Evolutionary conservation across 768 basidiomycete genomes (phyloP), one percentile per base, ranked within the genome.

Genomic region (Rossbeevera mucosa): DNA sequence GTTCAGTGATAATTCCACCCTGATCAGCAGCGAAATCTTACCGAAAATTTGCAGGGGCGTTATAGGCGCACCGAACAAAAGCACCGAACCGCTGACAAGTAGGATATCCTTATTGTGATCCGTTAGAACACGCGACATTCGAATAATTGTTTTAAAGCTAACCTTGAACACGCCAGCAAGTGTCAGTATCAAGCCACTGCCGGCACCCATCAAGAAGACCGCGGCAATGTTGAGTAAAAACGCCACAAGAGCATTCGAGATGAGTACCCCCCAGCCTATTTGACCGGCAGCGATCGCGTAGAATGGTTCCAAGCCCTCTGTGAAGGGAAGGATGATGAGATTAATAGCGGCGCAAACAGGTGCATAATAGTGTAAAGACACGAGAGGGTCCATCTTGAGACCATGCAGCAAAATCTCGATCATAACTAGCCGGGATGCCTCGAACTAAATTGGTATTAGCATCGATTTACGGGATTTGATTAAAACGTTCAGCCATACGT

Each of bases 311-410:
- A 89, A 71, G 2, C 95, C 93, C 69, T 98, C 95, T 0, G 91
- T 94, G 74, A 97, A 91, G 7, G 94, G 93, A 18, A 98, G 71
- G 56, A 95, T 76, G 49, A 81, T 66, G 21, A 92, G 79, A 69
- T 96, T 97, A 74, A 98, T 89, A 54, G 76, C 68, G 0, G 95
- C 93, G 68, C 95, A 98, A 47, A 97, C 91, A 13, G 94, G 94
- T 9, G 94, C 94, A 65, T 94, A 96, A 74, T 95, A 97, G 74
- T 98, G 91, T 47, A 98, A 71, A 6, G 94, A 96, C 20, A 93
- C 90, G 6, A 97, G 80, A 0, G 95, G 95, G 64, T 96, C 93
- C 94, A 98, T 97, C 74, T 96, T 96, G 64, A 96, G 74, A 31
- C 94, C 94, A 64, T 96, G 92, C 0, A 98, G 76, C 36, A 98